Percentiles rank a stretch among this genome's conserved stretches.
Evolutionary conservation across 441 rosid genomes (phyloP).

Genomic region (Dalechampia spathulata): DNA sequence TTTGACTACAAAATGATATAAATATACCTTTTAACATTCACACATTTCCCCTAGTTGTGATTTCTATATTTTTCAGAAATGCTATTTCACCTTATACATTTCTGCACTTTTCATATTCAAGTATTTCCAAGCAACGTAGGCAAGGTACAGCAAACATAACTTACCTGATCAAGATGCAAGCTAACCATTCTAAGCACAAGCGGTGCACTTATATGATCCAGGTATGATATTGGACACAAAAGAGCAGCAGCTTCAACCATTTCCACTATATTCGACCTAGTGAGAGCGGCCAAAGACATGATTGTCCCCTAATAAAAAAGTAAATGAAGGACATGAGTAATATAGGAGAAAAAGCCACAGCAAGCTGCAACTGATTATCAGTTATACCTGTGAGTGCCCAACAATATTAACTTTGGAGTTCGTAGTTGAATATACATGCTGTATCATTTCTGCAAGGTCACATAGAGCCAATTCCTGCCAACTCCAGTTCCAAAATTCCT

Average conservation of each 20-base stretch:
- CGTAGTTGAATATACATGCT: conserved; percentile 36
- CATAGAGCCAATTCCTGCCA: conserved; percentile 88
- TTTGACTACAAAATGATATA: no score
- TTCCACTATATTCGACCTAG: conserved; percentile 54
- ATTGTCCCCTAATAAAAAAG: conserved; percentile 60
- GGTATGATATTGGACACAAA: conserved; percentile 79
- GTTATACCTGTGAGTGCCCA: conserved; percentile 89
- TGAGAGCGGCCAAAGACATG: conserved; percentile 84
- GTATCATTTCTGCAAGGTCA: conserved; percentile 73
- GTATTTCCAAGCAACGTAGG: no score
- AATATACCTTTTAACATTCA: no score
- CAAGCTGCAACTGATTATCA: neutral
- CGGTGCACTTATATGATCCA: conserved; percentile 71
- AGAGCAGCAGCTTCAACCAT: conserved; percentile 95
- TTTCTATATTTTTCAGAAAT: no score
- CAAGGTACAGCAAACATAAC: conserved; percentile 7
- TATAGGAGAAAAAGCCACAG: conserved; percentile 1
- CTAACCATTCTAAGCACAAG: conserved; percentile 77
- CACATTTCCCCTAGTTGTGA: no score
- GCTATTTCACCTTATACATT: no score
- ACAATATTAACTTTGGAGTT: conserved; percentile 64
- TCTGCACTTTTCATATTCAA: no score
- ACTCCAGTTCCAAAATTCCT: conserved; percentile 98
- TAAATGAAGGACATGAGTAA: neutral
- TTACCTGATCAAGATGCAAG: conserved; percentile 87